A percentile compares a stretch with the other conserved stretches of the same genome.
Conservation (phyloP, 129 eudicot genomes). For the Silybum marianum region DNA sequence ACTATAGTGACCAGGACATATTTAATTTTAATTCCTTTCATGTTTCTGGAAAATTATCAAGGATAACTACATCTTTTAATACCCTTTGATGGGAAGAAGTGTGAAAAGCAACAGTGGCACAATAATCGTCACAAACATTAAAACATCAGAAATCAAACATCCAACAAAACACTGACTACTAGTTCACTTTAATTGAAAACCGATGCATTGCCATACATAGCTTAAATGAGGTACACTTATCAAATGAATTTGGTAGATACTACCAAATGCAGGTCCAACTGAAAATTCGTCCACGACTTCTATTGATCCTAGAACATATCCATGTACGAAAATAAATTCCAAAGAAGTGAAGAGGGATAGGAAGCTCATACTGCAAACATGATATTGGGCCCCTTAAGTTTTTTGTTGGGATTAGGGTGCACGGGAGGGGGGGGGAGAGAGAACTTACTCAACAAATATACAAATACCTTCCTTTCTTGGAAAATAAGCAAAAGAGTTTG, state of each 20-base stretch:
- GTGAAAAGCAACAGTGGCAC: slow-evolving; percentile 9
- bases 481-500: slow-evolving; percentile 8
- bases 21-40: background rate
- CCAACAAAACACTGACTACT: slow-evolving; percentile 1
- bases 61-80: slow-evolving; percentile 12
- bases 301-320: slow-evolving; percentile 14
- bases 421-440: background rate
- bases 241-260: background rate
- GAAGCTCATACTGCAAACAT: slow-evolving; percentile 7
- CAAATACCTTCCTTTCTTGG: slow-evolving; percentile 7
- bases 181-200: slow-evolving; percentile 1
- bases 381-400: background rate
- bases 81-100: slow-evolving; percentile 12
- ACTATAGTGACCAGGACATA: background rate
- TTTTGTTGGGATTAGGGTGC: background rate
- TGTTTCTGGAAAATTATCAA: slow-evolving; percentile 4
- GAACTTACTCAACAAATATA: background rate
- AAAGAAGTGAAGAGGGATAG: background rate
- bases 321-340: background rate
- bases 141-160: slow-evolving; percentile 10
- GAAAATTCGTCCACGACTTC: background rate
- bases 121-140: background rate
- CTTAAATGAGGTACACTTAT: slow-evolving; percentile 5
- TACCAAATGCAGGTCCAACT: slow-evolving; percentile 5
- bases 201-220: background rate